A percentile compares a stretch with the other conserved stretches of the same genome.
Evolutionary conservation across 371 early-diverging fungal species (phyloP).

Genomic region (Mucor plumbeus): DNA sequence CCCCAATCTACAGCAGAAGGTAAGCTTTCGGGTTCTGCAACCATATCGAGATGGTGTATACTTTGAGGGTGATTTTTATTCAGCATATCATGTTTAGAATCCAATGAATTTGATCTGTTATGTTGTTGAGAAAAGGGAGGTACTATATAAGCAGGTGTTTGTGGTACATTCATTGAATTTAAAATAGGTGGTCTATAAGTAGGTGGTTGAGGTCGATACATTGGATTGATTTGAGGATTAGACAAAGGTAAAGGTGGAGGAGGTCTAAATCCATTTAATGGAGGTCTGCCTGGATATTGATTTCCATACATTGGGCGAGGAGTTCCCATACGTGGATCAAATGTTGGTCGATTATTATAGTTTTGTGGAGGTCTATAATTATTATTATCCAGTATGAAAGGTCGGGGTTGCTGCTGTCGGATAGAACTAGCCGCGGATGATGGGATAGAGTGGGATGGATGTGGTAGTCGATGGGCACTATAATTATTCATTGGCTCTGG

Average conservation of each 20-base stretch:
- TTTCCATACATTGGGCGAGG: slow-evolving; percentile 15
- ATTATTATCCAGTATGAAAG: slow-evolving; percentile 2
- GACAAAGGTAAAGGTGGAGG: slow-evolving; percentile 9
- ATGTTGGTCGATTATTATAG: slow-evolving; percentile 19
- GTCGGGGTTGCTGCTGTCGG: slow-evolving; percentile 1
- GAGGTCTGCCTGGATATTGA: slow-evolving; percentile 9
- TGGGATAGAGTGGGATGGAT: neutral
- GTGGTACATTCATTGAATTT: slow-evolving; percentile 2
- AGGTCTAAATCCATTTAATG: slow-evolving; percentile 17
- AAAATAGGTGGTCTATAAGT: slow-evolving; percentile 8
- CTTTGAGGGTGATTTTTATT: neutral
- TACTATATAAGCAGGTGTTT: neutral
- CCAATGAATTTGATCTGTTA: slow-evolving; percentile 19
- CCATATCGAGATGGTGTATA: slow-evolving; percentile 8
- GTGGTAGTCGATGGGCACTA: neutral
- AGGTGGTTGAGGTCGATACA: slow-evolving; percentile 16
- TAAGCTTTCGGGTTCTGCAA: neutral
- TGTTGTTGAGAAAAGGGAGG: slow-evolving; percentile 14
- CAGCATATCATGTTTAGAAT: slow-evolving; percentile 9
- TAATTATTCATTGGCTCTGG: neutral
- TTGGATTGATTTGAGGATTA: neutral
- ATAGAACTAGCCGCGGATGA: neutral
- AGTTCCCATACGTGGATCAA: slow-evolving; percentile 22
- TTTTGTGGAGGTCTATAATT: slow-evolving; percentile 9
- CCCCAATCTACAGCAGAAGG: slow-evolving; percentile 14